Evolutionary conservation across 768 basidiomycete genomes (phyloP).

Genomic region (Clitopilus hobsonii): DNA sequence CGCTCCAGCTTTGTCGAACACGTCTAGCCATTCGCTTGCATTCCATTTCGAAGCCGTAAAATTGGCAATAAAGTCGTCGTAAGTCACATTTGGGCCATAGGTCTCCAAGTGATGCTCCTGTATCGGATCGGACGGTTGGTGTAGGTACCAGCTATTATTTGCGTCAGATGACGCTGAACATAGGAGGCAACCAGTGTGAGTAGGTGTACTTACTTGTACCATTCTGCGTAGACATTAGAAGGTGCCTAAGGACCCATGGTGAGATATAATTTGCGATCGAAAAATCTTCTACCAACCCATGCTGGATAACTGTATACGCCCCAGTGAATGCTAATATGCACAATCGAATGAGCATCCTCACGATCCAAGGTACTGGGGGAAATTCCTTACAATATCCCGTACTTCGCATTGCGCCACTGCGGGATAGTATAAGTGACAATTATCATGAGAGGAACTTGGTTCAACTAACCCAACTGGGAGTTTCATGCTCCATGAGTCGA

Average conservation of each 20-base stretch:
- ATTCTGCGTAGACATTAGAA: conserved; percentile 41
- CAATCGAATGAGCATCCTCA: conserved; percentile 3
- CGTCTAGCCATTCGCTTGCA: conserved; percentile 48
- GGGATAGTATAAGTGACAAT: conserved; percentile 7
- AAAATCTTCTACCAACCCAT: conserved; percentile 20
- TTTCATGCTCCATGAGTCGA: conserved; percentile 40
- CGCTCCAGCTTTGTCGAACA: conserved; percentile 52
- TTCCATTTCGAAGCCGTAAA: conserved; percentile 52
- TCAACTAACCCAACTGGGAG: conserved; percentile 56
- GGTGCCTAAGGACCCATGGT: conserved; percentile 25
- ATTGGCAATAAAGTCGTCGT: conserved; percentile 55
- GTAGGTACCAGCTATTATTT: conserved; percentile 37
- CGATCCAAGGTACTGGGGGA: not conserved
- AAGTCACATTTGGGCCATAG: conserved; percentile 46
- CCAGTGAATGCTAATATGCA: conserved; percentile 40
- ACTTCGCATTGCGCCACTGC: conserved; percentile 50
- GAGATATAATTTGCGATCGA: not conserved
- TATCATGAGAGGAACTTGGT: no score
- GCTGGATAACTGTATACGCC: conserved; percentile 44
- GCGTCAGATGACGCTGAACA: no score
- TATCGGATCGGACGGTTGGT: conserved; percentile 33
- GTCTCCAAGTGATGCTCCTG: conserved; percentile 46
- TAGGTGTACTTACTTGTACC: conserved; percentile 42
- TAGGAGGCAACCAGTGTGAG: not conserved
- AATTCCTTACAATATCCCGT: conserved; percentile 48